Conservation (phyloP, 768 basidiomycete species). For the Leccinum broughii region DNA sequence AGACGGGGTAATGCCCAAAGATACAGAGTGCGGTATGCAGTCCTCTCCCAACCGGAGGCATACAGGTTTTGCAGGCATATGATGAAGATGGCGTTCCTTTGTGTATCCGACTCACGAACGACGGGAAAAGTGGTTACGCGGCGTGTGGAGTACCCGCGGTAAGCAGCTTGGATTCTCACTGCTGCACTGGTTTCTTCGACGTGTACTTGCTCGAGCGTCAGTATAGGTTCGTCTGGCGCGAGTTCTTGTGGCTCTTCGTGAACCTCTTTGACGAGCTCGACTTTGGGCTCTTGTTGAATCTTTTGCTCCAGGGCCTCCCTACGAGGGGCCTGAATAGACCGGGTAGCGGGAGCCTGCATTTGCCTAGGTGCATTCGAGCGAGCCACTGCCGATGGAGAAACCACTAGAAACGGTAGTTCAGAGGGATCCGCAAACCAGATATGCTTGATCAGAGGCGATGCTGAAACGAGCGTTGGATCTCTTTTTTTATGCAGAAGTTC, state of each 20-base stretch:
- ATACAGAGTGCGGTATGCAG: conserved; percentile 39
- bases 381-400: conserved; percentile 12
- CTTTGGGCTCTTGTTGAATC: not conserved
- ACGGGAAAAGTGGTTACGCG: conserved; percentile 6
- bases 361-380: conserved; percentile 15
- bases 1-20: conserved; percentile 40
- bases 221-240: conserved; percentile 13
- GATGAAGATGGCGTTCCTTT: conserved; percentile 25
- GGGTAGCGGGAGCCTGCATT: conserved; percentile 19
- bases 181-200: conserved; percentile 27
- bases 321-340: not conserved
- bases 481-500: conserved; percentile 23
- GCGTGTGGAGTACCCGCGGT: conserved; percentile 13
- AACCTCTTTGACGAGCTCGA: conserved; percentile 2
- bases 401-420: conserved; percentile 34
- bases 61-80: conserved; percentile 31
- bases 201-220: conserved; percentile 17
- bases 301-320: not conserved
- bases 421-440: conserved; percentile 31
- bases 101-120: conserved; percentile 18
- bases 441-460: conserved; percentile 25
- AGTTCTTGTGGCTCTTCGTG: conserved; percentile 18
- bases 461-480: not conserved
- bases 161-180: conserved; percentile 21
- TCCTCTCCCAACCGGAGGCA: conserved; percentile 29